These are phyloP conservation scores for Xylariomycetidae sp. DNA, from an alignment of 2,329 filamentous ascomycete genomes.

Conservation along the genomic window DNA sequence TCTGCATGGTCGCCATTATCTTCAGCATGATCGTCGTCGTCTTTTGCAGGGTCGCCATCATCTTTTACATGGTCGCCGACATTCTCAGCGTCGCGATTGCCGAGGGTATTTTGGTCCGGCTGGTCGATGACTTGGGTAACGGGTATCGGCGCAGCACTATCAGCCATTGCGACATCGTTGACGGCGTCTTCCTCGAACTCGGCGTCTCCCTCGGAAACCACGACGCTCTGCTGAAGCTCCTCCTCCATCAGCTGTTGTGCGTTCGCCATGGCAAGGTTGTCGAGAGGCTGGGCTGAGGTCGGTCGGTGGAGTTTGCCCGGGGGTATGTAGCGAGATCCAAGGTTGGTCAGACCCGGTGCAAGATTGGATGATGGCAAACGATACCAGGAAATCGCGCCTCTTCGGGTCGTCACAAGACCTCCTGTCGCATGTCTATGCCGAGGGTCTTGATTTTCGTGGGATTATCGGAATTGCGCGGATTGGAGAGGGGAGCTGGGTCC, in stretches of 20 bases:
- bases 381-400: no score
- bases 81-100: no score
- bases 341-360: no score
- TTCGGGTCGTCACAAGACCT: constrained; percentile 14
- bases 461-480: no score
- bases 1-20: not conserved
- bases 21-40: not conserved
- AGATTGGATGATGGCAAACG: no score
- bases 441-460: no score
- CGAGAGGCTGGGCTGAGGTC: no score
- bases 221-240: constrained; percentile 50
- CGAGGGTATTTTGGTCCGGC: no score
- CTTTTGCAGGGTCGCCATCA: constrained; percentile 2
- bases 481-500: no score
- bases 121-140: constrained; percentile 4
- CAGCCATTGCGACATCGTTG: constrained; percentile 23
- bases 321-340: no score
- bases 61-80: not conserved
- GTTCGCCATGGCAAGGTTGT: constrained; percentile 39
- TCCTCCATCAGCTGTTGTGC: constrained; percentile 52
- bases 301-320: no score
- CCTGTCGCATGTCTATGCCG: constrained; percentile 14
- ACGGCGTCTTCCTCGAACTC: constrained; percentile 33
- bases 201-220: constrained; percentile 42
- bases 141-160: constrained; percentile 11